Conservation (phyloP, 225 moss, liverwort and hornwort species). For the Pseudisothecium myosuroides region DNA sequence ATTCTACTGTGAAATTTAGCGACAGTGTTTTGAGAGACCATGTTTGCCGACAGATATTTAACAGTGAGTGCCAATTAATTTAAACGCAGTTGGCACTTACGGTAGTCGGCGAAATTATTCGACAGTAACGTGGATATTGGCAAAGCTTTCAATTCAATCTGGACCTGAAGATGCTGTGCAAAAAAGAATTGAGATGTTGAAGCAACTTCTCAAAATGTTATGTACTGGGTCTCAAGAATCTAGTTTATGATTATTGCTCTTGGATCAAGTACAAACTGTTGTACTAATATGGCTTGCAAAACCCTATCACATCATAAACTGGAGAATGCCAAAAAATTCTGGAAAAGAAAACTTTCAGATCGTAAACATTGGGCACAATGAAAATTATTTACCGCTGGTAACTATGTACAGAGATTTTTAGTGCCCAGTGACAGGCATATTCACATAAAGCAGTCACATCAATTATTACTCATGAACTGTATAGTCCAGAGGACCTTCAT, state of each 20-base stretch:
- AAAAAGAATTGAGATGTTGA: background rate
- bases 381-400: background rate
- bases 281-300: background rate
- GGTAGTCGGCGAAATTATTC: background rate
- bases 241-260: background rate
- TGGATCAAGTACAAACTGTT: background rate
- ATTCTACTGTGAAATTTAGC: background rate
- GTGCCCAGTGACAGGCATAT: background rate
- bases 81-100: background rate
- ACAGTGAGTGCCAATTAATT: background rate
- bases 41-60: background rate
- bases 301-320: too few species aligned
- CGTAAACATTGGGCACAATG: background rate
- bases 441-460: background rate
- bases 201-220: background rate
- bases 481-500: background rate
- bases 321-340: background rate
- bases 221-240: background rate
- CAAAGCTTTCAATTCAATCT: background rate
- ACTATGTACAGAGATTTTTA: background rate
- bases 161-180: background rate
- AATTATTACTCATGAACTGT: background rate
- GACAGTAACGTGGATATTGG: background rate
- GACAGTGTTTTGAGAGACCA: background rate
- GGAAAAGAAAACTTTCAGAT: background rate